Conservation (phyloP, 2,329 filamentous ascomycete species). For the Fonsecaea pedrosoi region DNA sequence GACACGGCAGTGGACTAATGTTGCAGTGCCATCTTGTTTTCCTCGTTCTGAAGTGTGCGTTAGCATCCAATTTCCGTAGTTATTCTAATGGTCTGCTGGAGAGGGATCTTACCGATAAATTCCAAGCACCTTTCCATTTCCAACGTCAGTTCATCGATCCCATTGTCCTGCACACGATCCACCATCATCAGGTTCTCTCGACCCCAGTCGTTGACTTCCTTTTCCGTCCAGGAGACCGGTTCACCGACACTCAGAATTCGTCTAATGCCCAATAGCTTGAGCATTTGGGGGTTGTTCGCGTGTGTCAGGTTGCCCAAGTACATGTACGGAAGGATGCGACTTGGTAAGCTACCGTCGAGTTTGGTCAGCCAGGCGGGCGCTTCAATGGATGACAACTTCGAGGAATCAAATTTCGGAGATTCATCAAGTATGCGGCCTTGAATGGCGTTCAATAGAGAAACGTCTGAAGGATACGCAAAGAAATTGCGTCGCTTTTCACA, state of each 20-base stretch:
- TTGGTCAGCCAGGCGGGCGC: conserved; percentile 80
- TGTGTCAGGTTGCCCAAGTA: conserved; percentile 93
- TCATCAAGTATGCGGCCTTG: conserved; percentile 75
- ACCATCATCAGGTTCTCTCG: conserved; percentile 79
- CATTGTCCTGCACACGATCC: conserved; percentile 91
- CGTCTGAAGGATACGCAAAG: conserved; percentile 93
- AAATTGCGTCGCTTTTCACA: conserved; percentile 84
- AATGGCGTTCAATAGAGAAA: conserved; percentile 78
- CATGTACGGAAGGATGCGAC: conserved; percentile 88
- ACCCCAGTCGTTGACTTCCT: conserved; percentile 75
- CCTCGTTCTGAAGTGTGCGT: conserved; percentile 69
- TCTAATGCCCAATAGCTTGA: conserved; percentile 79
- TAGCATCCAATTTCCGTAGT: conserved; percentile 5
- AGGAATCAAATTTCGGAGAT: conserved; percentile 60
- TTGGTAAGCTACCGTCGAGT: conserved; percentile 90
- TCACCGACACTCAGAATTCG: conserved; percentile 94
- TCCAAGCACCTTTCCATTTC: conserved; percentile 85
- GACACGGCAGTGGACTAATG: conserved; percentile 93
- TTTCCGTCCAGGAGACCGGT: conserved; percentile 78
- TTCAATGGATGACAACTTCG: conserved; percentile 38
- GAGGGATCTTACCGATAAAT: conserved; percentile 78
- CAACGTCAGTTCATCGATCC: conserved; percentile 86
- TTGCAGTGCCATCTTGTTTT: conserved; percentile 76
- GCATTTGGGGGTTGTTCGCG: conserved; percentile 87
- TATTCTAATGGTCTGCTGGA: not conserved